Evolutionary conservation across 2,329 filamentous ascomycete genomes (phyloP).

Genomic region (Epichloe bromicola): DNA sequence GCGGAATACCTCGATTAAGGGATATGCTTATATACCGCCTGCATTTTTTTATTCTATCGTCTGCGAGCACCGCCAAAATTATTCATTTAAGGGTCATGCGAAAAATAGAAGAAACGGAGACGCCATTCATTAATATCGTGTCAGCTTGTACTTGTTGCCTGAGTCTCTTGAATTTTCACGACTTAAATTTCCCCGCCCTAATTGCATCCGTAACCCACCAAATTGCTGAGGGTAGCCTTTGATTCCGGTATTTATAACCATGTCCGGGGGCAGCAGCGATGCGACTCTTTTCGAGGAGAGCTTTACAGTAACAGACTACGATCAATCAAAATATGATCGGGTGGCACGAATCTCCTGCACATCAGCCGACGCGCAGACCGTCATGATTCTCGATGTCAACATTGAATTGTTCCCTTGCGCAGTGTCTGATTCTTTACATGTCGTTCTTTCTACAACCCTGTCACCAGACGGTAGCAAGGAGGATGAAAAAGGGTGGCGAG

Average conservation of each 20-base stretch:
- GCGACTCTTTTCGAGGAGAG: slow-evolving; percentile 87
- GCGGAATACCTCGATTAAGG: slow-evolving; percentile 13
- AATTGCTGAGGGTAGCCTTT: background rate
- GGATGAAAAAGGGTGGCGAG: slow-evolving; percentile 69
- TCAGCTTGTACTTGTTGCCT: background rate
- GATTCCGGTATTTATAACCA: background rate
- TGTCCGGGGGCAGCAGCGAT: slow-evolving; percentile 50
- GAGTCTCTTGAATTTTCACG: background rate
- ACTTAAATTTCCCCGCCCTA: background rate
- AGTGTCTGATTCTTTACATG: slow-evolving; percentile 61
- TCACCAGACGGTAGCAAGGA: slow-evolving; percentile 75
- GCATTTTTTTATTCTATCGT: background rate
- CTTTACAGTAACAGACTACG: slow-evolving; percentile 69
- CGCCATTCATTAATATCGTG: background rate
- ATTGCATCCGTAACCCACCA: background rate
- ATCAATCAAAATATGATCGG: slow-evolving; percentile 87
- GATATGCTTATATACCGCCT: slow-evolving; percentile 8
- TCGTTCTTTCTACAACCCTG: slow-evolving; percentile 75
- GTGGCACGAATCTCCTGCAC: slow-evolving; percentile 74
- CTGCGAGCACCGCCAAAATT: background rate
- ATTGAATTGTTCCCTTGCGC: slow-evolving; percentile 74
- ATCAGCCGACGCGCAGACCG: slow-evolving; percentile 60
- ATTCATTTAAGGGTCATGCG: background rate
- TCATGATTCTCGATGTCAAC: slow-evolving; percentile 85
- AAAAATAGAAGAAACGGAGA: background rate